A percentile compares a stretch with the other conserved stretches of the same genome.
phyloP scores from a whole-genome alignment of 305 asterid species.

The Fraxinus paxiana region DNA sequence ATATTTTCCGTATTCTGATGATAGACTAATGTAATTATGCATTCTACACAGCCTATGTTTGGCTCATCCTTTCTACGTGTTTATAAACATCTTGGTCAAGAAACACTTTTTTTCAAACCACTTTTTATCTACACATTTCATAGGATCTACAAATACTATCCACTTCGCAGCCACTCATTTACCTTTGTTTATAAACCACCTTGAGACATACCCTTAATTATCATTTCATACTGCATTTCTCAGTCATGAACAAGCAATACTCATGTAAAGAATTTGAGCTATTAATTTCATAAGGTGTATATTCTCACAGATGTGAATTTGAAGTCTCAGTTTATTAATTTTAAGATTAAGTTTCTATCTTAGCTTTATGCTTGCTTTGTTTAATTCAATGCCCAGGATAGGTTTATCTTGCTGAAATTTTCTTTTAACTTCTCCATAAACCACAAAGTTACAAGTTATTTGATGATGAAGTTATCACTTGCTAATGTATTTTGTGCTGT shows the following conservation, averaged over 20 bases:
- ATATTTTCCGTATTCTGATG: background rate
- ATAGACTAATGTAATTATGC: background rate
- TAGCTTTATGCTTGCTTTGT: background rate
- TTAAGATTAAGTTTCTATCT: background rate
- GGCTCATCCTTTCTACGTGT: background rate
- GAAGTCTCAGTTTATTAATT: background rate
- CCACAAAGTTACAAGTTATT: background rate
- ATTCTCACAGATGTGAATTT: background rate
- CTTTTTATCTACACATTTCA: background rate
- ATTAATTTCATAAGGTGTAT: background rate
- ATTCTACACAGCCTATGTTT: background rate
- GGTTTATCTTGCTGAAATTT: background rate
- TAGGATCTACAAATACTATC: background rate
- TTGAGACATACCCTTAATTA: background rate
- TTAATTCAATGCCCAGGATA: background rate
- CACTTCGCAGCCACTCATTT: background rate
- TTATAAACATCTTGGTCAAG: background rate
- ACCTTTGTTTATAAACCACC: background rate
- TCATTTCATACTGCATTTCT: background rate
- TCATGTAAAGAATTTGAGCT: background rate
- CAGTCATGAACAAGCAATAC: background rate
- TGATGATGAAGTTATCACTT: background rate
- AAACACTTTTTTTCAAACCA: background rate
- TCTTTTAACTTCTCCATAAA: background rate
- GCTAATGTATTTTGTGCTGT: constrained; percentile 14